Evolutionary conservation across 768 basidiomycete genomes (phyloP), one percentile per base, ranked within the genome.

Genomic region (Mycena crocata): DNA sequence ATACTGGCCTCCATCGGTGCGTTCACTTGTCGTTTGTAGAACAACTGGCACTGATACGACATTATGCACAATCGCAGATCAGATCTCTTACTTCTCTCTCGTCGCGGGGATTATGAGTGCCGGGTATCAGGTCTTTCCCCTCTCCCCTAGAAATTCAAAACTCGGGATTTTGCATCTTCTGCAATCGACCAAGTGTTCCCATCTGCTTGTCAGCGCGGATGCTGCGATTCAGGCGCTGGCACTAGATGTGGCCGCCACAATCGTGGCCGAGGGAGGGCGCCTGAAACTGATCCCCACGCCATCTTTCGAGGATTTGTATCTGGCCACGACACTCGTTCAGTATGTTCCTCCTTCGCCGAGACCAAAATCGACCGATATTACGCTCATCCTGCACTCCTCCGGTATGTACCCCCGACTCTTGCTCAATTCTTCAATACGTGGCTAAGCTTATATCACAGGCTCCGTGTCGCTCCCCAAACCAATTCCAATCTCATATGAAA

Each of bases 111-210:
- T 42, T 2, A 2, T 61, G 37, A 13, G 48, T 5, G 49, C 39
- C 3, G 59, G 59, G 13, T 50, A 23, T 31, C 24, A 31, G 7
- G 49, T 44, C 49, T 51, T 61, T 34, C 59, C 59, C 2, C 30
- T 61, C 13, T 61, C 59, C 1, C 48, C 59, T 17, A 37, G 59
- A 19, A 61, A 61, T 34, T 61, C 59, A 1, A 35, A 51, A 31
- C 4, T 14, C 5, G 59, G 37, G 3, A 30, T 42, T 13, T 14
- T 26, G 7, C 59, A 61, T 24, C 39, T 61, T 0, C 59, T 61
- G 31, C 24, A 50, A 32, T 39, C 59, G 0, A 24, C 48, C 3
- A 39, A 23, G 8, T 61, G 59, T 39, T 2, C 48, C 13, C 49
- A 61, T 24, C 2, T 61, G 3, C 23, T 61, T 23, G 30, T 42